Evolutionary conservation across 2,329 filamentous ascomycete genomes (phyloP).

Genomic region (Mycosphaerella arachidis): DNA sequence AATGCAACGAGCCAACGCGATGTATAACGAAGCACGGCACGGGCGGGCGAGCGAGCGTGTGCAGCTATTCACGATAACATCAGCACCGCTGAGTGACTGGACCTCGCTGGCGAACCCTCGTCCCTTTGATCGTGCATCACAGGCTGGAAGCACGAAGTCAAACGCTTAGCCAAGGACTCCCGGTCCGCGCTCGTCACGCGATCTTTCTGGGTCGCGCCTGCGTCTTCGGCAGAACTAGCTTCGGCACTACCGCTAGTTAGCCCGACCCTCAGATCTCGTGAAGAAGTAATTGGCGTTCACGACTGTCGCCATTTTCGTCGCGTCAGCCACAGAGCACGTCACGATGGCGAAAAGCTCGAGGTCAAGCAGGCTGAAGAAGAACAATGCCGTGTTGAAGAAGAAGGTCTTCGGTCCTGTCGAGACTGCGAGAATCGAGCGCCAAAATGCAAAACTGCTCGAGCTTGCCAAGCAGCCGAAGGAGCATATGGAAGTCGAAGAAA

Average conservation of each 20-base stretch:
- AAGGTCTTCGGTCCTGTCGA: slow-evolving; percentile 82
- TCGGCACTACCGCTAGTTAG: neutral
- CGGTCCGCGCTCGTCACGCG: neutral
- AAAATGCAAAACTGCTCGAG: slow-evolving; percentile 81
- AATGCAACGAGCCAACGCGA: neutral
- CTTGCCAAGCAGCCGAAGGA: slow-evolving; percentile 73
- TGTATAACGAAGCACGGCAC: slow-evolving; percentile 3
- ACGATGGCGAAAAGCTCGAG: slow-evolving; percentile 84
- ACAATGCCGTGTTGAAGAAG: slow-evolving; percentile 74
- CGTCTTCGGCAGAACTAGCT: neutral
- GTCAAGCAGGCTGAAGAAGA: slow-evolving; percentile 74
- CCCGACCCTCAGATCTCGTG: neutral
- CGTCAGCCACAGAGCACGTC: slow-evolving; percentile 12
- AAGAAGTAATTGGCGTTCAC: neutral
- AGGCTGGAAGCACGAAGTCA: neutral
- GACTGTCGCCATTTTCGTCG: neutral
- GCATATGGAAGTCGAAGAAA: slow-evolving; percentile 44
- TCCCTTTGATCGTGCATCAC: neutral
- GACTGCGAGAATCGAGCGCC: slow-evolving; percentile 70
- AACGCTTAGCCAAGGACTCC: neutral
- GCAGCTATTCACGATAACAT: neutral
- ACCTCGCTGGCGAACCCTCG: neutral
- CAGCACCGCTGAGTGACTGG: neutral
- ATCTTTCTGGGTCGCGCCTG: neutral
- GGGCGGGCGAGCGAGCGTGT: neutral